Evolutionary conservation across 1,139 yeast species (phyloP).

Genomic region (Geotrichum aggregatum): DNA sequence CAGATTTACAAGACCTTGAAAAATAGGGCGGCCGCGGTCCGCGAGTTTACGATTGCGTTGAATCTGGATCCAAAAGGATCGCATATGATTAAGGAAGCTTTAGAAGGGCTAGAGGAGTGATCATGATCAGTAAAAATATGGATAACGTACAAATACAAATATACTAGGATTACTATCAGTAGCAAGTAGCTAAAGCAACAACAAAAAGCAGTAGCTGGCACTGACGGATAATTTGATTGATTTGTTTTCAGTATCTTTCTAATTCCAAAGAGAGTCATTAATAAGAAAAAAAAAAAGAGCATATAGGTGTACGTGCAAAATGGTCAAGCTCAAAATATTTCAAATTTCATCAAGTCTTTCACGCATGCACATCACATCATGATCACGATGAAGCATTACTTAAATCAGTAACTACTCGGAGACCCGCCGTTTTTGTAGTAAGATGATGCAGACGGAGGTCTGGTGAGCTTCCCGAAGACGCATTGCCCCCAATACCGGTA

Average conservation of each 20-base stretch:
- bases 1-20: slow-evolving; percentile 76
- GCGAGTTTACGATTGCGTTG: slow-evolving; percentile 83
- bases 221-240: too few species aligned
- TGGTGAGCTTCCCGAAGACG: background rate
- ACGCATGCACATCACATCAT: too few species aligned
- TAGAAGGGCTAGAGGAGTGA: slow-evolving; percentile 44
- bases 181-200: too few species aligned
- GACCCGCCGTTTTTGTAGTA: slow-evolving; percentile 32
- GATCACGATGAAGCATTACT: slow-evolving; percentile 13
- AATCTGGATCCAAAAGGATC: slow-evolving; percentile 93
- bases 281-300: too few species aligned
- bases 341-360: too few species aligned
- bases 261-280: too few species aligned
- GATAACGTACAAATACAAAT: background rate
- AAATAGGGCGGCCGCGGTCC: slow-evolving; percentile 71
- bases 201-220: too few species aligned
- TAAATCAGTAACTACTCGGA: slow-evolving; percentile 30
- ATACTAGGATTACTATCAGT: slow-evolving; percentile 3
- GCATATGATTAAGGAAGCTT: slow-evolving; percentile 78
- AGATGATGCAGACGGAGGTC: slow-evolving; percentile 26
- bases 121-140: background rate
- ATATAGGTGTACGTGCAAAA: too few species aligned
- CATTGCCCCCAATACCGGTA: background rate
- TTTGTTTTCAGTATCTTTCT: too few species aligned
- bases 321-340: too few species aligned